These are phyloP conservation scores for Ophiosphaerella herpotricha DNA, from an alignment of 2,329 filamentous ascomycete species.

Conservation along the genomic window DNA sequence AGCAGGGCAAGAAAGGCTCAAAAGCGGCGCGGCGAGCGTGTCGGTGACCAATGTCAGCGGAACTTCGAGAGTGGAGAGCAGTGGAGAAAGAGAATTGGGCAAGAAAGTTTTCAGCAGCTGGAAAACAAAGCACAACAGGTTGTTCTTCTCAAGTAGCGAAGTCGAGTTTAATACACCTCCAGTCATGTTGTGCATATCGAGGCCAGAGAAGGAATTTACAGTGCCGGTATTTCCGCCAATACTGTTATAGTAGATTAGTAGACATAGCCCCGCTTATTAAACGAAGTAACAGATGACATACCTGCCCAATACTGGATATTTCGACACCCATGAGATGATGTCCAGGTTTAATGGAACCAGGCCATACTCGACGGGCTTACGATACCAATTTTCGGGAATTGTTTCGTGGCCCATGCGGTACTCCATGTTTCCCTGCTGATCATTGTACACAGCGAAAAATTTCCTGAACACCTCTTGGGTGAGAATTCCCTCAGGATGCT, in stretches of 20 bases:
- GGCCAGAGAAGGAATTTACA: constrained; percentile 57
- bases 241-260: constrained; percentile 6
- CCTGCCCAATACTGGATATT: constrained; percentile 23
- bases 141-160: constrained; percentile 47
- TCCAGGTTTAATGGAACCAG: constrained; percentile 42
- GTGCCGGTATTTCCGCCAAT: constrained; percentile 60
- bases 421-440: constrained; percentile 45
- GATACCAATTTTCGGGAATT: constrained; percentile 61
- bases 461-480: constrained; percentile 45
- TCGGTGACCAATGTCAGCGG: constrained; percentile 27
- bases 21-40: constrained; percentile 21
- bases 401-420: constrained; percentile 55
- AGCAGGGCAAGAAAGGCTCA: constrained; percentile 29
- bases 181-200: constrained; percentile 40
- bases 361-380: constrained; percentile 52
- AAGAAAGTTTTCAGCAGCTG: constrained; percentile 41
- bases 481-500: constrained; percentile 19
- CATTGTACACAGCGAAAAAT: constrained; percentile 55
- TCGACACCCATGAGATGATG: constrained; percentile 15
- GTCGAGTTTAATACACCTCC: constrained; percentile 18
- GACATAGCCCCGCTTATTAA: neutral
- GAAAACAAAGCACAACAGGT: constrained; percentile 45
- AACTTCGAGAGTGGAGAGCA: constrained; percentile 28
- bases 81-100: constrained; percentile 38
- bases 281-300: constrained; percentile 2